These are phyloP conservation scores for Castanopsis chinensis DNA, from an alignment of 306 rosid genomes.

Conservation along the genomic window DNA sequence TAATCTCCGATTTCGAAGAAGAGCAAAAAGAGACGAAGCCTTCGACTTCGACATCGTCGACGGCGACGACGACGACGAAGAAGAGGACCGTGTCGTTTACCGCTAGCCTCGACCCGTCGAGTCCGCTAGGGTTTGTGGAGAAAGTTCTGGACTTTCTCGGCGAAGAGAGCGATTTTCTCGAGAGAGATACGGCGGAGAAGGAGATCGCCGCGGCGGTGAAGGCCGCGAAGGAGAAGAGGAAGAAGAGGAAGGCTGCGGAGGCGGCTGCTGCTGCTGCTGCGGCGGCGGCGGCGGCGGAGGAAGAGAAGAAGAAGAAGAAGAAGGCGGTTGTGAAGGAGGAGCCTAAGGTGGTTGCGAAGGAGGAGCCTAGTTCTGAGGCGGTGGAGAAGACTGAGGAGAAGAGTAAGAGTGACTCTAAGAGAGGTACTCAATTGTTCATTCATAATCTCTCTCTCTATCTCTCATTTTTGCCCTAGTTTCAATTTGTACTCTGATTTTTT, in stretches of 20 bases:
- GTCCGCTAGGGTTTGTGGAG: slow-evolving; percentile 55
- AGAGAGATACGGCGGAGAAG: slow-evolving; percentile 44
- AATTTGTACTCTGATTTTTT: not conserved
- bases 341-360: not conserved
- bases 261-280: slow-evolving; percentile 12
- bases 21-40: slow-evolving; percentile 25
- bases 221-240: slow-evolving; percentile 29
- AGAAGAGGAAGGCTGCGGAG: slow-evolving; percentile 36
- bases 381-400: slow-evolving; percentile 17
- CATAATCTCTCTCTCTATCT: not conserved
- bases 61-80: too few relatives aligned
- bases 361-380: not conserved
- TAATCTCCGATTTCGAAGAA: slow-evolving; percentile 63
- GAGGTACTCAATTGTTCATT: slow-evolving; percentile 25
- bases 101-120: slow-evolving; percentile 59
- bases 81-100: slow-evolving; percentile 32
- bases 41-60: slow-evolving; percentile 8
- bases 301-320: slow-evolving; percentile 20
- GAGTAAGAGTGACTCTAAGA: slow-evolving; percentile 21
- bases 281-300: slow-evolving; percentile 24
- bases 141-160: slow-evolving; percentile 62
- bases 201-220: slow-evolving; percentile 36
- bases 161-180: slow-evolving; percentile 60
- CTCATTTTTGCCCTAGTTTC: not conserved
- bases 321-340: not conserved